Conservation (phyloP, 805 yeast species). For the Komagataella phaffii region DNA sequence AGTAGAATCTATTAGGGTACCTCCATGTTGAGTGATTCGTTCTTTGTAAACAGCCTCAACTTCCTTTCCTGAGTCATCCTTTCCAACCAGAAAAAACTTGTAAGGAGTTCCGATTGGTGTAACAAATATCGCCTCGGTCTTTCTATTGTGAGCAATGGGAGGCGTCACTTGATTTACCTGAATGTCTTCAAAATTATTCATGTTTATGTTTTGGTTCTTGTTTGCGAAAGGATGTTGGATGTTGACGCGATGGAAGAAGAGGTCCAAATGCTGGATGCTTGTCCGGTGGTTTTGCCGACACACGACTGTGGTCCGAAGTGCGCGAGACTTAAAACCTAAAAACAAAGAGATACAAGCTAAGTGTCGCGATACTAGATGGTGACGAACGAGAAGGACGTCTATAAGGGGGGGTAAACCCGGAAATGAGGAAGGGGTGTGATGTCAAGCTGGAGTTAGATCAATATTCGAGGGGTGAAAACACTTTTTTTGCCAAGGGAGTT, state of each 20-base stretch:
- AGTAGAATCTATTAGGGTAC: not conserved
- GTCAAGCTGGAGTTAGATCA: not conserved
- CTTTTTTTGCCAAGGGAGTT: not conserved
- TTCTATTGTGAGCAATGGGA: not conserved
- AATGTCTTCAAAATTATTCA: not conserved
- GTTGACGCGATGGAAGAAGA: not conserved
- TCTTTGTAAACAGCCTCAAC: not conserved
- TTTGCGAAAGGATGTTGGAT: not conserved
- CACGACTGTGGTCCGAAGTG: not conserved
- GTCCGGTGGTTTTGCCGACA: not conserved
- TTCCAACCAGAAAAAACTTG: not conserved
- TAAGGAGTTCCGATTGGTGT: not conserved
- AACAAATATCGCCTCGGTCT: not conserved
- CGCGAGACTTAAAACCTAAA: not conserved
- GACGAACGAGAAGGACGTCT: not conserved
- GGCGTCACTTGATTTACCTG: not conserved
- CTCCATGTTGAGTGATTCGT: not conserved
- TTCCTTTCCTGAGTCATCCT: not conserved
- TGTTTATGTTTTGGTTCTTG: not conserved
- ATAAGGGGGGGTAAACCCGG: not conserved
- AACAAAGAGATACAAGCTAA: not conserved
- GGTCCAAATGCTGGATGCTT: not conserved
- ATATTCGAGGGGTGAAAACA: not conserved
- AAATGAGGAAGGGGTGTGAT: not conserved
- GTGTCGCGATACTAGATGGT: not conserved